phyloP scores from a whole-genome alignment of 345 rosid species.

The Aquilaria sinensis region DNA sequence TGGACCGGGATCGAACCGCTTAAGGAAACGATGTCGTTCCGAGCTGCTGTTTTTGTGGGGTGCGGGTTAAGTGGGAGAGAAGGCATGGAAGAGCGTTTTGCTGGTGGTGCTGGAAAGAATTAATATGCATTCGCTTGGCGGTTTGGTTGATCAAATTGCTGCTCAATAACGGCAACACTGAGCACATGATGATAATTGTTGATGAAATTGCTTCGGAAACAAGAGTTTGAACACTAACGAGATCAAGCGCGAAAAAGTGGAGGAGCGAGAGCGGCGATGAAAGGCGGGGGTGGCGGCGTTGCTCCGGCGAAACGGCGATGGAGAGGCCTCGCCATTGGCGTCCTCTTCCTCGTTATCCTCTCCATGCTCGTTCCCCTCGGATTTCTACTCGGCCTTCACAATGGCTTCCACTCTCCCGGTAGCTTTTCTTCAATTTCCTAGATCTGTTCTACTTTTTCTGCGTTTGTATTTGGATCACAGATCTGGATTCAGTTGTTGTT shows the following conservation, averaged over 20 bases:
- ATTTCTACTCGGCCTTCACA: constrained; percentile 79
- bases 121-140: no score
- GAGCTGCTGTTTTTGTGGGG: no score
- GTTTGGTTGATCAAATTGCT: no score
- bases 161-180: no score
- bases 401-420: constrained; percentile 70
- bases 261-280: constrained; percentile 9
- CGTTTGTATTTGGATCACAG: constrained; percentile 6
- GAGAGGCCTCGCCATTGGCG: constrained; percentile 64
- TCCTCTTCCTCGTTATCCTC: constrained; percentile 73
- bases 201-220: no score
- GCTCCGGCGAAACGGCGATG: constrained; percentile 69
- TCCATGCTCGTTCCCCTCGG: constrained; percentile 96
- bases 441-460: constrained; percentile 20
- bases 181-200: no score
- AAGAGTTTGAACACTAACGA: no score
- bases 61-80: no score
- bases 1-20: no score
- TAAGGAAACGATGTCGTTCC: no score
- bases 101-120: no score
- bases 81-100: no score
- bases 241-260: background rate
- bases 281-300: constrained; percentile 28
- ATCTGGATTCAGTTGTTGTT: constrained; percentile 5
- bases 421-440: constrained; percentile 13